Base-by-base conservation (phyloP, 768 basidiomycete species). In the Podaxis sp. region DNA sequence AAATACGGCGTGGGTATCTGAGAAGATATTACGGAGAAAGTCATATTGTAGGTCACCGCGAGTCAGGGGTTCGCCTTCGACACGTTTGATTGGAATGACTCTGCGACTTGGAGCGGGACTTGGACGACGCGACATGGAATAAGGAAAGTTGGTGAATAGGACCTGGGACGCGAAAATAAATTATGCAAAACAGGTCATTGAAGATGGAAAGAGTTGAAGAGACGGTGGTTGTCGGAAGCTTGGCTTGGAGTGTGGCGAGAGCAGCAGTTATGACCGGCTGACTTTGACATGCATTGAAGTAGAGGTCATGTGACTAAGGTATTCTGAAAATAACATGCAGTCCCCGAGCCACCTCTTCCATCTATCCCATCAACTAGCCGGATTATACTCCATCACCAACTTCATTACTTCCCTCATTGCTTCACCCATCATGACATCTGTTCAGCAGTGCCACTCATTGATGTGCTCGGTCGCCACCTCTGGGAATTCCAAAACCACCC, bases 31-130 rank as follows among this genome's bases (percentile, higher is more conserved):
- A 65, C 86, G 68, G 57, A 96, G 86, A 55, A 95, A 81, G 75
- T 94, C 91, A 72, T 85, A 88, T 73, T 91, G 89, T 50, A 91
- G 79, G 72, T 91, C 89, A 38, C 72, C 73, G 52, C 89, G 82
- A 48, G 82, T 82, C 21, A 91, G 74, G 38, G 88, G 86, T 65
- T 88, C 85, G 36, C 85, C 87, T 66, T 90, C 88, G 38, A 73
- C 72, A 66, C 79, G 81, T 69, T 87, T 80, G 62, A 84, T 75
- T 57, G 79, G 75, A 21, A 77, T 63, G 5, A 73, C 70, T 70
- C 80, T 80, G 61, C 78, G 74, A 16, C 11, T 40, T 14, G 72
- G 74, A 62, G 68, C 70, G 65, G 70, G 79, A 72, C 73, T 81
- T 65, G 64, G 74, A 59, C 73, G 80, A 74, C 76, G 68, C 61